Base-by-base conservation (phyloP, 441 rosid genomes). In the Gossypium schwendimanii region DNA sequence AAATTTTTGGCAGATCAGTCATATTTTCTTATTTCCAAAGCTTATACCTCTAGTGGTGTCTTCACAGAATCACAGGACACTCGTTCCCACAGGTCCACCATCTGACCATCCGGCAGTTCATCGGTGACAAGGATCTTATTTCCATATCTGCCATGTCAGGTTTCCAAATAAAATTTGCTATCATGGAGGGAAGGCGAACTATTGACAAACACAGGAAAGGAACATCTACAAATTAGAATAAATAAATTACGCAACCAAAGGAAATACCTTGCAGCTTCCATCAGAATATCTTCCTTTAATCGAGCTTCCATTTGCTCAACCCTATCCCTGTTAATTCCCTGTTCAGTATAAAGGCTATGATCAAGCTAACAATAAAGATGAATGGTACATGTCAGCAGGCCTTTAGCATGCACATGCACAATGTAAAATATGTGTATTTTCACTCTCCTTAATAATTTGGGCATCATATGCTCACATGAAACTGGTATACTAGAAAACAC, bases 51-150 rank as follows among this genome's bases (percentile, higher is more conserved):
- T 21, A 96, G 80, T 9, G 97, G 94, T 39, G 99, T 93, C 94
- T 91, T 93, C 84, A 96, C 88, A 69, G 96, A 90, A 87, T 90
- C 94, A 77, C 73, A 55, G 36, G 97, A 93, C 39, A 96, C 96
- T 44, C 94, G 91, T 83, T 96, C 99, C 99, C 97, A 96, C 54
- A 91, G 97, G 82, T 96, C 99, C 77, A 96, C 99, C 94, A 96
- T 91, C 83, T 91, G 97, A 83, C 97, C 97, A 88, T 91, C 97
- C 55, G 98, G 97, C 72, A 96, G 91, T 83, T 96, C 99, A 87
- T 93, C 99, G 55, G 97, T 96, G 79, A 96, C 99, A 69, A 93
- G 98, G 84, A 96, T 93, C 89, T 96, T 96, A 81, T 93, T 90
- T 74, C 94, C 97, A 76, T 89, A 96, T 84, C 99, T 96, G 94